Percentiles rank a stretch among this genome's conserved stretches.
Conservation (phyloP, 1,284 basidiomycete genomes). For the Athelia psychrophila region DNA sequence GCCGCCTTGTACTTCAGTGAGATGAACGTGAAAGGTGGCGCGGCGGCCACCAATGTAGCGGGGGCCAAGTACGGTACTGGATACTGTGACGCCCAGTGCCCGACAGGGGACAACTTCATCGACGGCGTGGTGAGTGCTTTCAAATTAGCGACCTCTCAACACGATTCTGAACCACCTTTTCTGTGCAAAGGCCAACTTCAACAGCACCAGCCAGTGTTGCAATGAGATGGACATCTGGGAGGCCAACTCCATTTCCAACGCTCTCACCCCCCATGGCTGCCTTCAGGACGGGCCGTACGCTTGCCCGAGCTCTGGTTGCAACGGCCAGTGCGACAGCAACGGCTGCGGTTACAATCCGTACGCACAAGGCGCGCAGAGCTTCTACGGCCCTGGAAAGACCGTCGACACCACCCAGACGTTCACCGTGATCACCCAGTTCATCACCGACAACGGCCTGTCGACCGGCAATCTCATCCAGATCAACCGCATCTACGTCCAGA, state of each 20-base stretch:
- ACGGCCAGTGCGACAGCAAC: constrained; percentile 44
- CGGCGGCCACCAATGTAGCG: constrained; percentile 50
- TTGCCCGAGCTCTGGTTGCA: constrained; percentile 34
- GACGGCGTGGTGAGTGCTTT: constrained; percentile 40
- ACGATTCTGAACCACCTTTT: constrained; percentile 25
- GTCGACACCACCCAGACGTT: constrained; percentile 43
- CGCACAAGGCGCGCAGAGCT: constrained; percentile 47
- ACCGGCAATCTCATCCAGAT: constrained; percentile 45
- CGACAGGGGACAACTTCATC: constrained; percentile 54
- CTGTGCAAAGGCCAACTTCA: constrained; percentile 32
- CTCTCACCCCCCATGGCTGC: constrained; percentile 52
- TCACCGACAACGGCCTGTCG: constrained; percentile 42
- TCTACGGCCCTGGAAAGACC: constrained; percentile 44
- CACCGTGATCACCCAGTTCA: constrained; percentile 56
- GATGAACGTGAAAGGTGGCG: constrained; percentile 57
- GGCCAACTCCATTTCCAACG: constrained; percentile 48
- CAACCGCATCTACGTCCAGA: constrained; percentile 51
- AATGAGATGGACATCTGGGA: constrained; percentile 61
- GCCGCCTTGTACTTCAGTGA: constrained; percentile 44
- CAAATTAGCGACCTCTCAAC: constrained; percentile 17
- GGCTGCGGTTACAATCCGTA: constrained; percentile 59
- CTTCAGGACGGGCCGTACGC: constrained; percentile 32
- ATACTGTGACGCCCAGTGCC: constrained; percentile 59
- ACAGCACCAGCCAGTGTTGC: constrained; percentile 47
- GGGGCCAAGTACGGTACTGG: constrained; percentile 57